These are phyloP conservation scores for Cubamyces lactineus DNA, from an alignment of 768 basidiomycete species.

Conservation along the genomic window DNA sequence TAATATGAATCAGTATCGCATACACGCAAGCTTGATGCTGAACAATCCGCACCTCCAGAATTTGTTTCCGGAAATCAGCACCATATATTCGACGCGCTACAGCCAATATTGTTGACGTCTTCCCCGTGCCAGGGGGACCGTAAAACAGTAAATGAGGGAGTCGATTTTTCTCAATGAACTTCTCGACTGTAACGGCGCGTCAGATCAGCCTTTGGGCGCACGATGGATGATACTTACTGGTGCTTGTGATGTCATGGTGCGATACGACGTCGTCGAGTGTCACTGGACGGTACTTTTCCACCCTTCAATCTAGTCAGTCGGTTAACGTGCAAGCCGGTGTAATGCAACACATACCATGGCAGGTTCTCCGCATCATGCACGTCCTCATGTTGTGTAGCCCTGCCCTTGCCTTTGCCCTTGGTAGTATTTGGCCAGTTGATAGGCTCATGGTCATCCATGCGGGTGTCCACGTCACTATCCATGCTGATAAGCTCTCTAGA, in stretches of 20 bases:
- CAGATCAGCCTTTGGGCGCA: not conserved
- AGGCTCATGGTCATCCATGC: constrained; percentile 50
- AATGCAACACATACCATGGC: constrained; percentile 64
- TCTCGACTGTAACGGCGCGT: constrained; percentile 67
- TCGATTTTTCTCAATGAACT: constrained; percentile 93
- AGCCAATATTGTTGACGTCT: constrained; percentile 96
- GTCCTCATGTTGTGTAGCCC: constrained; percentile 46
- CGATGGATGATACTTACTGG: constrained; percentile 61
- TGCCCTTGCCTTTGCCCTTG: constrained; percentile 71
- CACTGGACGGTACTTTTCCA: constrained; percentile 95
- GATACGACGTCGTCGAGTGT: constrained; percentile 94
- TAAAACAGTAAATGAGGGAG: constrained; percentile 96
- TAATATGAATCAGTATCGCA: not conserved
- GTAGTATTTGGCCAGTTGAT: constrained; percentile 29
- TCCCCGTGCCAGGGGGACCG: constrained; percentile 97
- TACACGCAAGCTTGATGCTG: not conserved
- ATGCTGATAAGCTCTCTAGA: constrained; percentile 37
- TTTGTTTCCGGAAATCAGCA: constrained; percentile 81
- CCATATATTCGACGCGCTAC: constrained; percentile 96
- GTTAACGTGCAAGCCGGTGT: not conserved
- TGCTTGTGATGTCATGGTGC: constrained; percentile 92
- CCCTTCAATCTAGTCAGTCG: constrained; percentile 54
- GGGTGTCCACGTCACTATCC: constrained; percentile 61
- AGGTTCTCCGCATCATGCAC: constrained; percentile 63
- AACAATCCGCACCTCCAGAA: constrained; percentile 72